Percentiles rank a stretch among this genome's conserved stretches.
These are phyloP conservation scores for Brassica incana DNA, from an alignment of 345 rosid genomes.

Conservation along the genomic window DNA sequence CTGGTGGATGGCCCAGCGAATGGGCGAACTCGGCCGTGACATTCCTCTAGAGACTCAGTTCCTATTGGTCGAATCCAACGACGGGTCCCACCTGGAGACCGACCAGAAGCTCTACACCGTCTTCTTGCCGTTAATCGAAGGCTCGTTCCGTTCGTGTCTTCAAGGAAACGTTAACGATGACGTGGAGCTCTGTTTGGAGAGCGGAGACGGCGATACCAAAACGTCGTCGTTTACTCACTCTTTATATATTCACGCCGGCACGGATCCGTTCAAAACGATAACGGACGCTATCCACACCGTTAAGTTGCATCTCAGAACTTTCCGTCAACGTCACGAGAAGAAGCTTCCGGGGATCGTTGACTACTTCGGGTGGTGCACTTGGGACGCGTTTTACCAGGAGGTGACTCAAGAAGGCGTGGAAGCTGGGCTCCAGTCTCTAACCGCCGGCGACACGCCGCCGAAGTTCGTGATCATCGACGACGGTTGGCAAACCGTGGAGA, in stretches of 20 bases:
- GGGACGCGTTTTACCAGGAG: conserved; percentile 97
- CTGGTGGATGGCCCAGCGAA: conserved; percentile 97
- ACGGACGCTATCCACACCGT: conserved; percentile 75
- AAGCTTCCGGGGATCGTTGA: conserved; percentile 77
- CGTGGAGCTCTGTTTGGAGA: conserved; percentile 86
- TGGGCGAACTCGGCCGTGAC: conserved; percentile 76
- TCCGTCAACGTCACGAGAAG: conserved; percentile 88
- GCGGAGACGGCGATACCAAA: conserved; percentile 70
- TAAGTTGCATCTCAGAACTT: conserved; percentile 64
- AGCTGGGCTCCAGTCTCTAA: conserved; percentile 66
- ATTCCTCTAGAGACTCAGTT: conserved; percentile 89
- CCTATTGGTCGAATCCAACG: conserved; percentile 66
- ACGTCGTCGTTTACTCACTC: conserved; percentile 71
- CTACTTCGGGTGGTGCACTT: conserved; percentile 96
- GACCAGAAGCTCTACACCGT: conserved; percentile 73
- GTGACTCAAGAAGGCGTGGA: conserved; percentile 94
- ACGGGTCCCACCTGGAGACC: conserved; percentile 71
- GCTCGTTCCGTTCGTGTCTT: conserved; percentile 70
- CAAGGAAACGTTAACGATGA: conserved; percentile 73
- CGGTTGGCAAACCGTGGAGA: conserved; percentile 91
- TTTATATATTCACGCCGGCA: conserved; percentile 66
- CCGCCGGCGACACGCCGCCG: conserved; percentile 76
- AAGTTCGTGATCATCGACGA: conserved; percentile 91
- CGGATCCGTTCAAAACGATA: conserved; percentile 76
- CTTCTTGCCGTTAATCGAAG: conserved; percentile 84